phyloP scores from a whole-genome alignment of 495 filamentous ascomycete genomes.

The Gamarada debralockiae region DNA sequence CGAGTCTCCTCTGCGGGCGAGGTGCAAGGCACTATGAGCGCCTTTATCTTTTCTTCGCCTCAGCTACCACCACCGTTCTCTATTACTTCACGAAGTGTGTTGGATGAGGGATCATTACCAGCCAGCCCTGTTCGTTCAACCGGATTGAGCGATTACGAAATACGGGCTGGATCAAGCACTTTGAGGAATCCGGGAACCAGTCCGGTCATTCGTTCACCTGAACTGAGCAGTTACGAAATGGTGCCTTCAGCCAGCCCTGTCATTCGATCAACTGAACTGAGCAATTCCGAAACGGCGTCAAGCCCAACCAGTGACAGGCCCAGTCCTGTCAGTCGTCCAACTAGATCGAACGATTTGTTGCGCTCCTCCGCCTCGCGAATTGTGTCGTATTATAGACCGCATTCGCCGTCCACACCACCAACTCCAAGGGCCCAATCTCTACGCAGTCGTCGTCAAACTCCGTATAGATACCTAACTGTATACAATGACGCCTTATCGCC shows the following conservation, averaged over 20 bases:
- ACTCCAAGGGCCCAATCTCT: conserved; percentile 6
- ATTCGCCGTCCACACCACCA: conserved; percentile 14
- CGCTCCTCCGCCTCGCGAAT: conserved; percentile 4
- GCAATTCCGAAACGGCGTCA: too few relatives aligned
- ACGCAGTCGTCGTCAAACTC: conserved; percentile 12
- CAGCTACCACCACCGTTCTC: conserved; percentile 37
- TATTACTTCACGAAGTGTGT: conserved; percentile 42
- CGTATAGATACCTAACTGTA: conserved; percentile 26
- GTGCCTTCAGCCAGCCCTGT: too few relatives aligned
- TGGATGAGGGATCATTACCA: conserved; percentile 45
- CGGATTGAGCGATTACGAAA: background rate
- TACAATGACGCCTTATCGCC: conserved; percentile 50
- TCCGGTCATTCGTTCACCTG: background rate
- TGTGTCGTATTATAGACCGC: conserved; percentile 26
- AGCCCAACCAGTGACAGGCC: too few relatives aligned
- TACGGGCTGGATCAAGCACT: conserved; percentile 1
- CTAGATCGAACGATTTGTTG: too few relatives aligned
- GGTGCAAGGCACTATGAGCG: conserved; percentile 9
- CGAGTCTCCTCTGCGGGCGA: conserved; percentile 12
- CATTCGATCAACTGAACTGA: too few relatives aligned
- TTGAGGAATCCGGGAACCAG: conserved; percentile 6
- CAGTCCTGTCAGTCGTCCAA: too few relatives aligned
- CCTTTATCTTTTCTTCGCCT: conserved; percentile 17
- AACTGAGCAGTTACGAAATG: too few relatives aligned
- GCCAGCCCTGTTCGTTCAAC: too few relatives aligned